Conservation (phyloP, 1,284 basidiomycete species). For the Bjerkandera adusta region DNA sequence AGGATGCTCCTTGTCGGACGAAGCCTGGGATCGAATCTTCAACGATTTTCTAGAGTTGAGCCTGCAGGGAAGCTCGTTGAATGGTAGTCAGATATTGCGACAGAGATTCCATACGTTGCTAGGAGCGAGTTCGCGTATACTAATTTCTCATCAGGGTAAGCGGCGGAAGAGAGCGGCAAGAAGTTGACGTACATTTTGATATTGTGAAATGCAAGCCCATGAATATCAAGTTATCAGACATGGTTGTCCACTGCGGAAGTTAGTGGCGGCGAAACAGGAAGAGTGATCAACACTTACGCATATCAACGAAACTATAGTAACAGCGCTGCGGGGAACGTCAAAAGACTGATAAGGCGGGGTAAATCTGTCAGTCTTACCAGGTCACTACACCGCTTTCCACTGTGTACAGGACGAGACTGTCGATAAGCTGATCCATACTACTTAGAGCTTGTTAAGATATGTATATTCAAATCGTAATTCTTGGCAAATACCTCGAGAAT, state of each 20-base stretch:
- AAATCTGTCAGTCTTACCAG: slow-evolving; percentile 32
- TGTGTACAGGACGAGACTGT: slow-evolving; percentile 47
- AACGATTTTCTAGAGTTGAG: slow-evolving; percentile 16
- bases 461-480: slow-evolving; percentile 30
- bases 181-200: slow-evolving; percentile 35
- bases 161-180: neutral
- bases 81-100: neutral
- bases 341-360: slow-evolving; percentile 8
- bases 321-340: slow-evolving; percentile 31
- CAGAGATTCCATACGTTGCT: slow-evolving; percentile 28
- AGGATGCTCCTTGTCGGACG: slow-evolving; percentile 25
- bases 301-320: slow-evolving; percentile 41
- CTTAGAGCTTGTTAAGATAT: neutral
- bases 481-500: slow-evolving; percentile 37
- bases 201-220: slow-evolving; percentile 48
- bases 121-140: slow-evolving; percentile 38
- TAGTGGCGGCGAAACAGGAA: neutral
- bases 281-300: slow-evolving; percentile 36
- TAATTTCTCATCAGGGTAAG: slow-evolving; percentile 9
- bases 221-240: slow-evolving; percentile 44
- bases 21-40: slow-evolving; percentile 1
- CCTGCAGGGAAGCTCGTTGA: neutral
- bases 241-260: slow-evolving; percentile 38
- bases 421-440: slow-evolving; percentile 46
- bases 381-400: slow-evolving; percentile 51